phyloP scores from a whole-genome alignment of 805 yeast species.

The Yueomyces sp. region DNA sequence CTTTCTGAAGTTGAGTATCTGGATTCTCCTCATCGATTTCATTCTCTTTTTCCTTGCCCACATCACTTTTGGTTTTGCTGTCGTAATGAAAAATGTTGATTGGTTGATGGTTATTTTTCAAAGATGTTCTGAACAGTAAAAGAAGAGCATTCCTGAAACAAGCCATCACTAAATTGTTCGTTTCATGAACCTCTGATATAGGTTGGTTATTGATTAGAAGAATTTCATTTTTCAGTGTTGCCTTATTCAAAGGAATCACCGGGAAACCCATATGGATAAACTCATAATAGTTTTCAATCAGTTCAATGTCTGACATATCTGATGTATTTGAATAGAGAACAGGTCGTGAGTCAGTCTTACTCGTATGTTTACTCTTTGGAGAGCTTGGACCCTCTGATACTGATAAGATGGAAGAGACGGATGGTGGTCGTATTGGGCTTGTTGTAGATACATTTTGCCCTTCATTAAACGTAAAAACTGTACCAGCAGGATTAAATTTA shows the following conservation, averaged over 20 bases:
- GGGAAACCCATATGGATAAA: conserved; percentile 30
- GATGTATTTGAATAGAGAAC: conserved; percentile 3
- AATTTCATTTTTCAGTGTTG: conserved; percentile 19
- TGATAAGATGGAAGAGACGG: background rate
- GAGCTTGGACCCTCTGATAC: background rate
- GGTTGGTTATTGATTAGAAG: conserved; percentile 21
- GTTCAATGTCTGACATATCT: conserved; percentile 23
- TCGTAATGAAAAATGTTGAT: conserved; percentile 5
- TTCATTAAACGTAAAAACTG: no score
- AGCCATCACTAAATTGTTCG: conserved; percentile 19
- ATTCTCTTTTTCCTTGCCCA: background rate
- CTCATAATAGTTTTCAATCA: conserved; percentile 34
- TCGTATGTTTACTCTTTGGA: background rate
- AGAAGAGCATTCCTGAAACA: conserved; percentile 25
- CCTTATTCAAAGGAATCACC: conserved; percentile 25
- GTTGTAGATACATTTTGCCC: background rate
- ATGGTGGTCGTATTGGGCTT: background rate
- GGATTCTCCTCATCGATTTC: conserved; percentile 1
- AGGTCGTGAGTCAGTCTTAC: no score
- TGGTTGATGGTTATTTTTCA: conserved; percentile 8
- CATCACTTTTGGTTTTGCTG: background rate
- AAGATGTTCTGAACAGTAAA: conserved; percentile 16
- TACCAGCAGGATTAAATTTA: no score
- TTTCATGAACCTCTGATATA: conserved; percentile 18
- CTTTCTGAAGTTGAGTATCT: conserved; percentile 1